Evolutionary conservation across 768 basidiomycete species (phyloP).

Genomic region (Macrocybe gigantea): DNA sequence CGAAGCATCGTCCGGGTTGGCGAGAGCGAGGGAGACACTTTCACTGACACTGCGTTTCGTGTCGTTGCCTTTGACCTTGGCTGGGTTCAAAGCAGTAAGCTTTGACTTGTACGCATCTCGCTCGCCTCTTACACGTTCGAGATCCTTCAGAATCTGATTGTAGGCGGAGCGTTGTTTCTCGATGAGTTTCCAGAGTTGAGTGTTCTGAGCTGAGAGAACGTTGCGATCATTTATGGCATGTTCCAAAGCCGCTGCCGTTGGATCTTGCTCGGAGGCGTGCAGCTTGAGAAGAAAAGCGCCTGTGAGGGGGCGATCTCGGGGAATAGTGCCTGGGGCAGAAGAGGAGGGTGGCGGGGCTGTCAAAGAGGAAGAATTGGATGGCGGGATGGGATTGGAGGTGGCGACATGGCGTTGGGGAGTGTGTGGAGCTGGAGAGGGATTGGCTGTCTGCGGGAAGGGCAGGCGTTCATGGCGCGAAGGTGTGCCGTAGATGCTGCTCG

Average conservation of each 20-base stretch:
- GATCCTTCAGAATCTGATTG: slow-evolving; percentile 73
- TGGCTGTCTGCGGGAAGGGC: slow-evolving; percentile 27
- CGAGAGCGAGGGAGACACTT: slow-evolving; percentile 1
- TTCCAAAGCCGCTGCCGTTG: slow-evolving; percentile 65
- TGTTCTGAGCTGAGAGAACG: slow-evolving; percentile 72
- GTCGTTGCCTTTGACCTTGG: slow-evolving; percentile 14
- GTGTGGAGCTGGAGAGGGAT: slow-evolving; percentile 25
- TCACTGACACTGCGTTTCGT: slow-evolving; percentile 24
- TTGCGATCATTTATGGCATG: slow-evolving; percentile 79
- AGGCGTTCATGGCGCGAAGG: slow-evolving; percentile 28
- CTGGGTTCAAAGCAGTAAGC: slow-evolving; percentile 21
- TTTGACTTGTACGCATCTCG: slow-evolving; percentile 65
- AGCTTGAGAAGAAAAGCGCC: slow-evolving; percentile 39
- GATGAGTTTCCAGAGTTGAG: slow-evolving; percentile 91
- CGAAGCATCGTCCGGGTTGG: too few relatives aligned
- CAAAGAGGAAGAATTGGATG: slow-evolving; percentile 11
- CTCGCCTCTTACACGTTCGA: slow-evolving; percentile 79
- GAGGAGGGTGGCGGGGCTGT: slow-evolving; percentile 8
- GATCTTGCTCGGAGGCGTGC: slow-evolving; percentile 49
- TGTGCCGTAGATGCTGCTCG: slow-evolving; percentile 18
- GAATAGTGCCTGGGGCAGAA: slow-evolving; percentile 5
- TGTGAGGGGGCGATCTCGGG: slow-evolving; percentile 15
- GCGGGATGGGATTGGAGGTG: slow-evolving; percentile 3
- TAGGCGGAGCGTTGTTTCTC: slow-evolving; percentile 88
- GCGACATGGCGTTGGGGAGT: slow-evolving; percentile 12